These are phyloP conservation scores for Orychophragmus violaceus DNA, from an alignment of 345 rosid genomes.

Conservation along the genomic window DNA sequence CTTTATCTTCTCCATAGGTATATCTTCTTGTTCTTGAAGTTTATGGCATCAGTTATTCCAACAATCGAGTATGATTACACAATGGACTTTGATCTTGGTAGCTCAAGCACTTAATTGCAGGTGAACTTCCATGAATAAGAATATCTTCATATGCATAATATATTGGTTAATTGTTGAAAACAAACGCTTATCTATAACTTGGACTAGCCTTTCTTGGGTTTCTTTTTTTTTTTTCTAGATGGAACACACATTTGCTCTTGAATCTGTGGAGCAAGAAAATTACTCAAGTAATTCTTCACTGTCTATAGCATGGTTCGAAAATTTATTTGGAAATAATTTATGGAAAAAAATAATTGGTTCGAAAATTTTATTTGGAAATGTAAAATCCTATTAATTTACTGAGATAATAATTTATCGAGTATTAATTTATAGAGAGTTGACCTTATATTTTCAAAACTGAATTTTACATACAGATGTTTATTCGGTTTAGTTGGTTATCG, in stretches of 20 bases:
- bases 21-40: constrained; percentile 85
- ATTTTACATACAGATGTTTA: neutral
- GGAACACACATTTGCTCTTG: neutral
- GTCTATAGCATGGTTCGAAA: neutral
- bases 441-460: neutral
- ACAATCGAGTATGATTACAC: constrained; percentile 95
- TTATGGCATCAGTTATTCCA: constrained; percentile 89
- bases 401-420: no score
- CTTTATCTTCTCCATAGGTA: constrained; percentile 44
- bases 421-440: no score
- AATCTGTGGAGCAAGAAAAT: neutral
- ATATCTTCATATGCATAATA: neutral
- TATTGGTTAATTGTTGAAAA: neutral
- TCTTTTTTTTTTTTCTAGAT: neutral
- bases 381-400: no score
- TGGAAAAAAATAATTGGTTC: no score
- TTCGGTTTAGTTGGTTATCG: neutral
- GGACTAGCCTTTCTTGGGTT: neutral
- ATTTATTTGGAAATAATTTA: no score
- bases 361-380: no score
- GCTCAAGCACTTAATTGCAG: constrained; percentile 59
- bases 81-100: constrained; percentile 93
- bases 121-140: constrained; percentile 10
- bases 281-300: neutral
- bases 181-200: neutral